Base-by-base conservation (phyloP, 2,329 filamentous ascomycete species). In the Aotearoamyces nothofagi region DNA sequence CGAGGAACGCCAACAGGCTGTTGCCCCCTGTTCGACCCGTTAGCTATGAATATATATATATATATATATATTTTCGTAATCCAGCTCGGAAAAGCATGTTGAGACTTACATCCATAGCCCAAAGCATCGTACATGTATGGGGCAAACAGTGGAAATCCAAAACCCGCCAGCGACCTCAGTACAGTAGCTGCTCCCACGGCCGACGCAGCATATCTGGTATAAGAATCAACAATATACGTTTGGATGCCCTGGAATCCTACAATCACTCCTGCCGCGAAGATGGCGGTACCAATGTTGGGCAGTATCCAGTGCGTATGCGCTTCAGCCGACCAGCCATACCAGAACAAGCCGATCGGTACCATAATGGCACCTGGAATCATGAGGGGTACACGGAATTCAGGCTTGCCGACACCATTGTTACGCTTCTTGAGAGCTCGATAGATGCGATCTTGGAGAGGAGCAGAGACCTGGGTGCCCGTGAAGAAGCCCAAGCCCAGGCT, bases 301-400 rank as follows among this genome's bases (percentile, higher is more conserved):
- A 66, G 49, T 16, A 72, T 64, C 64, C 66, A 73, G 38, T 66
- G 61, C 1, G 54, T 51, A 5, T 57, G 44, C 14, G 57, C 54
- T 26, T 69, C 54, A 0, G 64, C 64, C 0, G 55, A 53, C 68
- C 68, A 73, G 19, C 68, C 68, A 40, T 71, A 72, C 46, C 60
- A 56, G 36, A 71, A 60, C 0, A 73, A 52, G 1, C 63, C 60
- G 7, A 74, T 50, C 0, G 72, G 72, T 0, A 75, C 38, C 2
- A 74, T 36, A 0, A 76, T 22, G 0, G 61, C 60, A 0, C 63
- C 65, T 0, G 66, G 53, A 9, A 68, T 42, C 51, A 73, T 66
- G 2, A 75, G 51, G 0, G 71, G 72, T 0, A 75, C 56, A n/a
- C 74, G 64, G 40, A 68, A 74, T 39, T 80, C 75, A 0, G 75